Evolutionary conservation across 2,329 filamentous ascomycete genomes (phyloP).

Genomic region (Penicillium palitans): DNA sequence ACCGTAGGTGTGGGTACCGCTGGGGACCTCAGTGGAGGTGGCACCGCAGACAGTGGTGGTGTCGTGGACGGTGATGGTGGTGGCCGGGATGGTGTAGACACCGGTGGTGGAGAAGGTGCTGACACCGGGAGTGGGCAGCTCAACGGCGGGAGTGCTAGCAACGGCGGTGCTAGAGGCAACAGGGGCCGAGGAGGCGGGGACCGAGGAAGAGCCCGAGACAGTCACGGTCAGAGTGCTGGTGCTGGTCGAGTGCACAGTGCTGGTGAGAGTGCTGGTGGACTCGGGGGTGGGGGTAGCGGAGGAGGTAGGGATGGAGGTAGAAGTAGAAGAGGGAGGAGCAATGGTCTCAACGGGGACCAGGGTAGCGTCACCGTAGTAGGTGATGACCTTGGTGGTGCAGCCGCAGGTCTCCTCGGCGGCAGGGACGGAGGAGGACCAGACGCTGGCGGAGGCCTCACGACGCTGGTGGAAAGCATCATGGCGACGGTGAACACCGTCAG

Average conservation of each 20-base stretch:
- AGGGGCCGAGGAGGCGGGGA: slow-evolving; percentile 16
- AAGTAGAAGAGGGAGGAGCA: slow-evolving; percentile 16
- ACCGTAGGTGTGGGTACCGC: slow-evolving; percentile 68
- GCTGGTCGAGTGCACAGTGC: slow-evolving; percentile 42
- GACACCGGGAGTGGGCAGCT: slow-evolving; percentile 51
- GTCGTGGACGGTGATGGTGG: slow-evolving; percentile 66
- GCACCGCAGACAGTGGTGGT: slow-evolving; percentile 67
- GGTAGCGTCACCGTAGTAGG: slow-evolving; percentile 66
- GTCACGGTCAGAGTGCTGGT: slow-evolving; percentile 40
- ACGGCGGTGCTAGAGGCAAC: slow-evolving; percentile 20
- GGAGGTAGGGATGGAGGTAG: neutral
- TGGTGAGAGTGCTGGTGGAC: slow-evolving; percentile 24
- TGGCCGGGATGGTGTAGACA: slow-evolving; percentile 73
- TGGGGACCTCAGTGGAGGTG: slow-evolving; percentile 60
- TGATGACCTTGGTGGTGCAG: slow-evolving; percentile 74
- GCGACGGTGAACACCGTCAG: slow-evolving; percentile 59
- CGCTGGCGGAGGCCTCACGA: slow-evolving; percentile 30
- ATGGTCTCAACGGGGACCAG: slow-evolving; percentile 41
- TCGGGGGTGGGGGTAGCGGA: slow-evolving; percentile 26
- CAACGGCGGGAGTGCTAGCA: slow-evolving; percentile 15
- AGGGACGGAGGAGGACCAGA: slow-evolving; percentile 2
- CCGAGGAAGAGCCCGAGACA: slow-evolving; percentile 24
- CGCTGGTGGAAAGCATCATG: slow-evolving; percentile 62
- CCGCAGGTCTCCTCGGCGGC: slow-evolving; percentile 54
- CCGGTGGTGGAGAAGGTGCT: slow-evolving; percentile 64